These are phyloP conservation scores for Tetragonia tetragonoides DNA, from an alignment of 148 eudicot species.

Conservation along the genomic window DNA sequence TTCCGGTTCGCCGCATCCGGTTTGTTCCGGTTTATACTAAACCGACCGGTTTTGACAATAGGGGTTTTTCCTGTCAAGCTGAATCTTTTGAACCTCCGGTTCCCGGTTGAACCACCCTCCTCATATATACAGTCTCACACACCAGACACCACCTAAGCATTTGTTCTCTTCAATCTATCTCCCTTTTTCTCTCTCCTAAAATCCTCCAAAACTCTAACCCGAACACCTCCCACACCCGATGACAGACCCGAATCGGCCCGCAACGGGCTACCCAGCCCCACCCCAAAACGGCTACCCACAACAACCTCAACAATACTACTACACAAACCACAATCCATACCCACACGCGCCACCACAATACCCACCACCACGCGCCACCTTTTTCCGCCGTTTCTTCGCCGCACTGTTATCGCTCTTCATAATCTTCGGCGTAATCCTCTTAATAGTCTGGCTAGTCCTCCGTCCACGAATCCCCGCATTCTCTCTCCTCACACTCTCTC, in stretches of 20 bases:
- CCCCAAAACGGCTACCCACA: constrained; percentile 37
- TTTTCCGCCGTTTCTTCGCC: constrained; percentile 63
- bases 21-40: no score
- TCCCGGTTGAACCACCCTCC: no score
- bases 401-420: constrained; percentile 45
- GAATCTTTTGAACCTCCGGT: no score
- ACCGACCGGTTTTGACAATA: no score
- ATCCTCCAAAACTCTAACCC: neutral
- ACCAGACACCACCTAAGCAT: no score
- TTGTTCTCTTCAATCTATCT: neutral
- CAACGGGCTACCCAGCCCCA: constrained; percentile 49
- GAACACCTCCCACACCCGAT: constrained; percentile 8
- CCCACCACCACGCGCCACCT: constrained; percentile 46
- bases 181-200: neutral
- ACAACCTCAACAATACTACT: constrained; percentile 28
- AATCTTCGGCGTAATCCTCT: constrained; percentile 47
- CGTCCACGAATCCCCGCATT: constrained; percentile 77
- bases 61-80: no score
- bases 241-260: constrained; percentile 45
- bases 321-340: constrained; percentile 32
- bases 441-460: constrained; percentile 71
- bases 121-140: no score
- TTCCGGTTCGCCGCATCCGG: no score
- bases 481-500: constrained; percentile 41
- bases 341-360: constrained; percentile 28